Evolutionary conservation across 1,284 basidiomycete genomes (phyloP).

Genomic region (Moesziomyces sp.): DNA sequence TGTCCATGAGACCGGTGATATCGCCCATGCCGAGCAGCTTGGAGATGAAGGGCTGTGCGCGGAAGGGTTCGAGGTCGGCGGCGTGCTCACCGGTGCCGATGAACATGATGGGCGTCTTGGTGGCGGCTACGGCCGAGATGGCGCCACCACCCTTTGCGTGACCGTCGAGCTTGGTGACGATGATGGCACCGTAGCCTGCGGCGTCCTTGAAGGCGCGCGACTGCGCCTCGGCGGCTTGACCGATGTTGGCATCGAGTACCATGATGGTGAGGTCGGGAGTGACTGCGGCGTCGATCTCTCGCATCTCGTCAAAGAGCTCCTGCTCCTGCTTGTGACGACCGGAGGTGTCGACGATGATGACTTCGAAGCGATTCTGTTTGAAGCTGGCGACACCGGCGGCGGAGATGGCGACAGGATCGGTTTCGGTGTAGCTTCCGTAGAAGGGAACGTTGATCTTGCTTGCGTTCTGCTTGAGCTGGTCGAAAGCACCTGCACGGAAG

Average conservation of each 20-base stretch:
- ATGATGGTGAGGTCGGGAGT: conserved; percentile 76
- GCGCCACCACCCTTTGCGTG: conserved; percentile 99
- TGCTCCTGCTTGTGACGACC: conserved; percentile 97
- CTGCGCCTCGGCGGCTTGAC: conserved; percentile 97
- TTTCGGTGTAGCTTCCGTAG: conserved; percentile 98
- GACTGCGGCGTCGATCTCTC: conserved; percentile 91
- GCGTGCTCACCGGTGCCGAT: conserved; percentile 97
- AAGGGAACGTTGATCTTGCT: conserved; percentile 99
- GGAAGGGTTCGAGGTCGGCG: conserved; percentile 93
- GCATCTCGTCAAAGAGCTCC: conserved; percentile 98
- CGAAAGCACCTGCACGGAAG: conserved; percentile 98
- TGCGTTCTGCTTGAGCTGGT: conserved; percentile 89
- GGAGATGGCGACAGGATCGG: conserved; percentile 94
- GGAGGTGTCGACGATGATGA: conserved; percentile 98
- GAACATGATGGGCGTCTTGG: conserved; percentile 98
- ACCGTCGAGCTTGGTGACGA: conserved; percentile 99
- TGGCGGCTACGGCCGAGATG: conserved; percentile 98
- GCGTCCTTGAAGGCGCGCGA: conserved; percentile 97
- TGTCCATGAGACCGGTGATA: conserved; percentile 92
- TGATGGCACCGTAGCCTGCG: conserved; percentile 96
- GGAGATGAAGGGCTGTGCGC: conserved; percentile 95
- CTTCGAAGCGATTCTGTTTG: conserved; percentile 96
- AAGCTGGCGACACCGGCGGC: conserved; percentile 95
- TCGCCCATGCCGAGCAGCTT: conserved; percentile 96
- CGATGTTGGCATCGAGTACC: conserved; percentile 72